phyloP scores from a whole-genome alignment of 306 rosid genomes.

The Sechiopsis laciniata region DNA sequence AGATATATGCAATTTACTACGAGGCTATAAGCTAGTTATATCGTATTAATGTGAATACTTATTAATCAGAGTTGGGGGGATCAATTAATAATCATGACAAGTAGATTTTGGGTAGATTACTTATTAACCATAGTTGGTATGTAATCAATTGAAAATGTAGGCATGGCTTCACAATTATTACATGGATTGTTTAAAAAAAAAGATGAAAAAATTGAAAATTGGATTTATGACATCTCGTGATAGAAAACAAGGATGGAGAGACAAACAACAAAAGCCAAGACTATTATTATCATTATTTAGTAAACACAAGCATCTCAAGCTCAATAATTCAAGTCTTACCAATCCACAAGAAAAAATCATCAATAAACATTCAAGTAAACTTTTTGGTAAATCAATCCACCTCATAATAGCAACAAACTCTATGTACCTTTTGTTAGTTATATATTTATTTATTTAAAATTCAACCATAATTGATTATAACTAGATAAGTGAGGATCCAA shows the following conservation, averaged over 20 bases:
- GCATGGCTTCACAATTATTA: background rate
- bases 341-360: background rate
- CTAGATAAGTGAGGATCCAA: too few relatives aligned
- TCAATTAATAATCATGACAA: too few relatives aligned
- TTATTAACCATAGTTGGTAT: too few relatives aligned
- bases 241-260: slow-evolving; percentile 2
- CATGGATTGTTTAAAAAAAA: background rate
- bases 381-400: slow-evolving; percentile 12
- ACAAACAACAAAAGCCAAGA: slow-evolving; percentile 1
- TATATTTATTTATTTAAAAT: background rate
- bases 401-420: too few relatives aligned
- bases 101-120: too few relatives aligned
- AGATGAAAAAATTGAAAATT: background rate
- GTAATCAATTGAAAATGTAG: background rate
- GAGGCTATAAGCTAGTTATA: too few relatives aligned
- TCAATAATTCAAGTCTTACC: slow-evolving; percentile 17
- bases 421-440: too few relatives aligned
- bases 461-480: background rate
- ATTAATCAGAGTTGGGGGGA: too few relatives aligned
- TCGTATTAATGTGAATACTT: background rate
- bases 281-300: background rate
- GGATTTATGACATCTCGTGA: background rate
- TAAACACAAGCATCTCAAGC: background rate
- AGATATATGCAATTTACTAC: too few relatives aligned
- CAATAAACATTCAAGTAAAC: background rate